Evolutionary conservation across 139 green algal genomes (phyloP).

Genomic region (Raphidocelis subcapitata): DNA sequence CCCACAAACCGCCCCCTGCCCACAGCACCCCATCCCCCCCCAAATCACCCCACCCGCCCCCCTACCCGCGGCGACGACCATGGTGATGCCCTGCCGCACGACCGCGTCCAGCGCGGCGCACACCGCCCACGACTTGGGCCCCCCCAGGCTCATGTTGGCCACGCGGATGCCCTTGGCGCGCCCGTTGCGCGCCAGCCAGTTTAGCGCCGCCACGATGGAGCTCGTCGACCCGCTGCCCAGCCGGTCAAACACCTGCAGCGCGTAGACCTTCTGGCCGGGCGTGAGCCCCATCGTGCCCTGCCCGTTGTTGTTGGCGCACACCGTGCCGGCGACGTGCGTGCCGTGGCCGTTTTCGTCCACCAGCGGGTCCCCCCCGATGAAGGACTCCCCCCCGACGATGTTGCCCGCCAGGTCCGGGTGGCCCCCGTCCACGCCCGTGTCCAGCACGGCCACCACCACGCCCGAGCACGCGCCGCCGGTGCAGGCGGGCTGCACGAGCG

Average conservation of each 20-base stretch:
- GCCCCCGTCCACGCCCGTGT: conserved; percentile 23
- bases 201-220: conserved; percentile 23
- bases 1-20: neutral
- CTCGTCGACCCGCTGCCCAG: conserved; percentile 24
- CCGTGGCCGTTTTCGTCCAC: conserved; percentile 20
- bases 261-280: conserved; percentile 24
- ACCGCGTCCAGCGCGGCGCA: conserved; percentile 15
- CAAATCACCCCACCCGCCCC: neutral
- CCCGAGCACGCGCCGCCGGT: neutral
- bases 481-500: conserved; percentile 17
- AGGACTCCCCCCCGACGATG: conserved; percentile 22
- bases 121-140: conserved; percentile 12
- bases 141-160: conserved; percentile 28
- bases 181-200: conserved; percentile 21
- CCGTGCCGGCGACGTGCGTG: conserved; percentile 16
- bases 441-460: conserved; percentile 28
- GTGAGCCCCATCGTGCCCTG: conserved; percentile 16
- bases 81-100: conserved; percentile 15
- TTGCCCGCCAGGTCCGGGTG: conserved; percentile 16
- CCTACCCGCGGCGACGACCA: conserved; percentile 26
- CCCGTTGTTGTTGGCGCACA: conserved; percentile 28
- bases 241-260: conserved; percentile 20
- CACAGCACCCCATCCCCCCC: neutral
- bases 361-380: conserved; percentile 16
- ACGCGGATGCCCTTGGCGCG: conserved; percentile 15